phyloP scores from a whole-genome alignment of 768 basidiomycete genomes.

The Leccinum arenicola region DNA sequence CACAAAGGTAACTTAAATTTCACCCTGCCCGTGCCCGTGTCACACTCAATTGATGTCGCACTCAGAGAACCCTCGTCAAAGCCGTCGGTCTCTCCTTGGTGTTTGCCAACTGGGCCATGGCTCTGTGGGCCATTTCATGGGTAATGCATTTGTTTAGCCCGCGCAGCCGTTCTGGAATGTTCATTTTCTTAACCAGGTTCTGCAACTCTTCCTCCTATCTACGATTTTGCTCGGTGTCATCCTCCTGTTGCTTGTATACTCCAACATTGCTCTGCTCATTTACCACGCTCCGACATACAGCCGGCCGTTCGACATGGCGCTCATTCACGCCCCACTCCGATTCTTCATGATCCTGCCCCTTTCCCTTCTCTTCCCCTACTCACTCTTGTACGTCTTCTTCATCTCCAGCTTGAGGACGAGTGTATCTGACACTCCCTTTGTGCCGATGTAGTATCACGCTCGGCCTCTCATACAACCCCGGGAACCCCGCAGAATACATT shows the following conservation, averaged over 20 bases:
- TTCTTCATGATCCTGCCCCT: conserved; percentile 59
- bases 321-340: conserved; percentile 86
- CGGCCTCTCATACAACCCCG: conserved; percentile 52
- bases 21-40: not conserved
- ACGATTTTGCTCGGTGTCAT: conserved; percentile 74
- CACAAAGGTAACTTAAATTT: conserved; percentile 60
- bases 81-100: conserved; percentile 81
- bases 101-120: conserved; percentile 77
- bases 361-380: conserved; percentile 47
- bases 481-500: conserved; percentile 50
- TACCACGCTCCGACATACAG: conserved; percentile 61
- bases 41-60: not conserved
- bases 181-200: conserved; percentile 41
- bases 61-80: conserved; percentile 62
- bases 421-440: not conserved
- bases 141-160: conserved; percentile 29
- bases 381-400: conserved; percentile 44
- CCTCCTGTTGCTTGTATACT: conserved; percentile 68
- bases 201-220: conserved; percentile 73
- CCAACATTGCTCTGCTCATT: conserved; percentile 72
- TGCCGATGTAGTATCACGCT: conserved; percentile 56
- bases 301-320: conserved; percentile 71
- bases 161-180: not conserved
- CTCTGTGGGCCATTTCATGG: conserved; percentile 76
- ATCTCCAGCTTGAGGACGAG: not conserved